A percentile compares a stretch with the other conserved stretches of the same genome.
These are phyloP conservation scores for Leishmania braziliensis DNA, from an alignment of 208 protist species.

Conservation along the genomic window DNA sequence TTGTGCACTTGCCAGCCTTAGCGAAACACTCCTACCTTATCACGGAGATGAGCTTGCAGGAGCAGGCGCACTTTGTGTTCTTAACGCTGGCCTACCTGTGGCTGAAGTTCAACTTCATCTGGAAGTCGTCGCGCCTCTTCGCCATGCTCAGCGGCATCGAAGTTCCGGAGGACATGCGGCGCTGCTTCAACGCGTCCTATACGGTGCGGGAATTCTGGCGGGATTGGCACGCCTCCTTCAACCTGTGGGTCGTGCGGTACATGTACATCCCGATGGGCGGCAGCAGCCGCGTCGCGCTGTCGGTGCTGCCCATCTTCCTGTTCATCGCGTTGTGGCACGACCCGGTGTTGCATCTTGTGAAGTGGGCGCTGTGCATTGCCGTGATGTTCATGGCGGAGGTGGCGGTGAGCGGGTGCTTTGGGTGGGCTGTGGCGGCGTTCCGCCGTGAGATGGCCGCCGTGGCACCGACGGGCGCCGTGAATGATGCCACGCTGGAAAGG, in stretches of 20 bases:
- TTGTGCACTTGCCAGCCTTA: constrained; percentile 59
- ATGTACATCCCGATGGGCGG: constrained; percentile 94
- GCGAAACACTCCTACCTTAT: constrained; percentile 58
- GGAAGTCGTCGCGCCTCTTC: constrained; percentile 86
- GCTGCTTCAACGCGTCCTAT: constrained; percentile 51
- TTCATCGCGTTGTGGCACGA: constrained; percentile 96
- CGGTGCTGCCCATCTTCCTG: constrained; percentile 90
- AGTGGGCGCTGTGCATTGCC: constrained; percentile 70
- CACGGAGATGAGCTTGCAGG: constrained; percentile 75
- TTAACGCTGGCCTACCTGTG: no score
- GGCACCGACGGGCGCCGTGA: not conserved
- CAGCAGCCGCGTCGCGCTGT: constrained; percentile 43
- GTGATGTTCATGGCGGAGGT: constrained; percentile 64
- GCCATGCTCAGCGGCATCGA: constrained; percentile 85
- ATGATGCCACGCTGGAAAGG: no score
- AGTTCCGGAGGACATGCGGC: constrained; percentile 88
- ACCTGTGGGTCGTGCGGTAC: constrained; percentile 94
- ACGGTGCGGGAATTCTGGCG: constrained; percentile 90
- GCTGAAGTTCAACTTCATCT: constrained; percentile 91
- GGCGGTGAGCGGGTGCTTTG: constrained; percentile 32
- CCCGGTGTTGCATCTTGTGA: constrained; percentile 64
- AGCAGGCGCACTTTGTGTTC: constrained; percentile 86
- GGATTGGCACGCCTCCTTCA: constrained; percentile 94
- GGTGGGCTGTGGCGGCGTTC: constrained; percentile 17
- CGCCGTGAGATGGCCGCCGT: constrained; percentile 24